phyloP scores from a whole-genome alignment of 768 basidiomycete genomes.

The Auricularia sp. region DNA sequence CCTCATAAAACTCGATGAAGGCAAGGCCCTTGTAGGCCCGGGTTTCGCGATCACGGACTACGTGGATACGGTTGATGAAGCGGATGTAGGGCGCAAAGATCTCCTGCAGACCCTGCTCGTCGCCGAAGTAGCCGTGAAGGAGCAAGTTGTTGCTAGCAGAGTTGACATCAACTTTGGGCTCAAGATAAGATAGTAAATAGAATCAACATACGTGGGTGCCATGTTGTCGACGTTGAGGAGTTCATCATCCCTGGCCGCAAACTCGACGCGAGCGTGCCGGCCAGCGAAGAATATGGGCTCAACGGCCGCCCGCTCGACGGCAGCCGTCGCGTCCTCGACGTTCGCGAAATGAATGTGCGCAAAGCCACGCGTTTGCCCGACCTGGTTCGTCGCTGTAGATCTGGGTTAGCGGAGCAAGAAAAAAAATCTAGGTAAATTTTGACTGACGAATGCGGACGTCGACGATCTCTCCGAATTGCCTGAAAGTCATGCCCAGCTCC shows the following conservation, averaged over 20 bases:
- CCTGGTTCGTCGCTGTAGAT: not conserved
- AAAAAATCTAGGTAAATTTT: not conserved
- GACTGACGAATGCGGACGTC: not conserved
- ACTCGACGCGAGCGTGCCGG: not conserved
- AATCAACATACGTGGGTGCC: not conserved
- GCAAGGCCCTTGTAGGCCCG: not conserved
- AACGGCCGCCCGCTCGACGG: not conserved
- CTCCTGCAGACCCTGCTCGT: not conserved
- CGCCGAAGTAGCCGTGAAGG: not conserved
- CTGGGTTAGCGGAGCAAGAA: not conserved
- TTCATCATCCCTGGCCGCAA: not conserved
- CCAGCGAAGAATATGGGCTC: not conserved
- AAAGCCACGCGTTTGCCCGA: not conserved
- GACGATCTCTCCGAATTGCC: not conserved
- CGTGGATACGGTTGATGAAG: slow-evolving; percentile 1
- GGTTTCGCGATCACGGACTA: not conserved
- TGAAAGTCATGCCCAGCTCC: not conserved
- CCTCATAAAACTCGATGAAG: not conserved
- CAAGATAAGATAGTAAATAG: no score
- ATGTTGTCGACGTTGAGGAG: not conserved
- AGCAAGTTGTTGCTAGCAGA: not conserved
- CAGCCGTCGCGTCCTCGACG: not conserved
- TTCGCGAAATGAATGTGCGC: not conserved
- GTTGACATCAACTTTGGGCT: no score
- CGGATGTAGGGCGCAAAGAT: not conserved